Evolutionary conservation across 2,329 filamentous ascomycete genomes (phyloP), one percentile per base, ranked within the genome.

Genomic region (Sclerotinia nivalis): DNA sequence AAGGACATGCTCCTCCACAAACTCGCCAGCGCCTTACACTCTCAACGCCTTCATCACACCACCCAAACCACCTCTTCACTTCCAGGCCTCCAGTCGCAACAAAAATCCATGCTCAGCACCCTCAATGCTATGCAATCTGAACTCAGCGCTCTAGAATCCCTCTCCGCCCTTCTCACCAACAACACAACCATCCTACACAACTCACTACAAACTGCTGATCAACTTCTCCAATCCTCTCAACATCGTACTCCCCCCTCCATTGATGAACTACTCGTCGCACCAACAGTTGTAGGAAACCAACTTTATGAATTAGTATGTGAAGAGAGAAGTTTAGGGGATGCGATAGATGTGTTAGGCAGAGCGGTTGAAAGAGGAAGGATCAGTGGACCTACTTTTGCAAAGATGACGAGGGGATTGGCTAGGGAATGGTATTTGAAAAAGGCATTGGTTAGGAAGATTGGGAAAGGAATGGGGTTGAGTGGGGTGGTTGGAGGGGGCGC

Each of bases 241-340:
- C 84, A 84, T 22, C 88, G 92, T 62, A 85, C 86, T 54, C 86
- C 89, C 1, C 93, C 94, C 0, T 88, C 90, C 61, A 91, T 98
- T 62, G 96, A 99, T 79, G 93, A 97, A 71, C 86, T 98, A 47
- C 84, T 99, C 3, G 93, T 97, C n/a, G 93, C 94, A 4, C 93
- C 95, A 0, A 97, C 93, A 0, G 91, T 97, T 1, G 96, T 97
- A 6, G 93, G 92, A 0, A 94, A 95, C 74, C 96, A 99, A 83
- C 83, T 99, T 31, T 99, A 98, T 80, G 89, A 90, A 61, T 84
- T 96, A 2, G 92, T 94, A 40, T 93, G 93, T 1, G 96, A 99
- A 78, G 95, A 97, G 81, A 86, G 91, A 74, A 93, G 92, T 3
- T 86, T 97, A 61, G 91, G 91, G 45, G 95, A 97, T 78, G 91